Conservation (phyloP, 306 rosid genomes). For the Vachellia collinsii region DNA sequence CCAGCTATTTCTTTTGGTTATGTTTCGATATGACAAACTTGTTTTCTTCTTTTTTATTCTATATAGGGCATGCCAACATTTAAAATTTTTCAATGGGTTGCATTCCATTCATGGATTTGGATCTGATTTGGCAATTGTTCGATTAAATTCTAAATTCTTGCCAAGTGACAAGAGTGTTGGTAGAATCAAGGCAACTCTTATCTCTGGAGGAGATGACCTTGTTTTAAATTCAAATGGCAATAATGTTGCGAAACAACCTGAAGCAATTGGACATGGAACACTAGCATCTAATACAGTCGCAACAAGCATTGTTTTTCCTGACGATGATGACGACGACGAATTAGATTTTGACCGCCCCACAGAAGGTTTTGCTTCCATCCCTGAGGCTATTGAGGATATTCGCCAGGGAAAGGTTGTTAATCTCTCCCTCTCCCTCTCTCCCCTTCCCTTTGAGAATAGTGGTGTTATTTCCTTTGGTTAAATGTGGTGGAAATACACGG, state of each 20-base stretch:
- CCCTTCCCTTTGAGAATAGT: not conserved
- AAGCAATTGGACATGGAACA: conserved; percentile 45
- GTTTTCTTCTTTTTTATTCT: conserved; percentile 11
- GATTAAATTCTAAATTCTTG: conserved; percentile 45
- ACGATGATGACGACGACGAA: conserved; percentile 50
- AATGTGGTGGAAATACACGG: not conserved
- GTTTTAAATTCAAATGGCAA: conserved; percentile 52
- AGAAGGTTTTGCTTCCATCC: conserved; percentile 73
- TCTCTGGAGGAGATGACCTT: conserved; percentile 57
- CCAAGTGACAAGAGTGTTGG: conserved; percentile 39
- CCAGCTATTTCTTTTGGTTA: conserved; percentile 6
- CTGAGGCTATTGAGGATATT: conserved; percentile 87
- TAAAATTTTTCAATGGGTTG: conserved; percentile 50
- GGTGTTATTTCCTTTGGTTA: not conserved
- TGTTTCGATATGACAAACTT: conserved; percentile 27
- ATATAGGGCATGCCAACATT: conserved; percentile 54
- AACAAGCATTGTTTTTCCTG: conserved; percentile 47
- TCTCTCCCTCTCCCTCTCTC: not conserved
- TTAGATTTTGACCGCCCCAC: conserved; percentile 74
- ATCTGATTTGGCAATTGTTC: conserved; percentile 44
- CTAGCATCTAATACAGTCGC: conserved; percentile 40
- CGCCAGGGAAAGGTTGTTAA: conserved; percentile 77
- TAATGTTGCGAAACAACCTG: conserved; percentile 49
- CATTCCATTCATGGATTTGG: conserved; percentile 34
- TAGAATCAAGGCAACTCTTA: conserved; percentile 54